Base-by-base conservation (phyloP, 2,329 filamentous ascomycete genomes). In the Cordyceps tenuipes region DNA sequence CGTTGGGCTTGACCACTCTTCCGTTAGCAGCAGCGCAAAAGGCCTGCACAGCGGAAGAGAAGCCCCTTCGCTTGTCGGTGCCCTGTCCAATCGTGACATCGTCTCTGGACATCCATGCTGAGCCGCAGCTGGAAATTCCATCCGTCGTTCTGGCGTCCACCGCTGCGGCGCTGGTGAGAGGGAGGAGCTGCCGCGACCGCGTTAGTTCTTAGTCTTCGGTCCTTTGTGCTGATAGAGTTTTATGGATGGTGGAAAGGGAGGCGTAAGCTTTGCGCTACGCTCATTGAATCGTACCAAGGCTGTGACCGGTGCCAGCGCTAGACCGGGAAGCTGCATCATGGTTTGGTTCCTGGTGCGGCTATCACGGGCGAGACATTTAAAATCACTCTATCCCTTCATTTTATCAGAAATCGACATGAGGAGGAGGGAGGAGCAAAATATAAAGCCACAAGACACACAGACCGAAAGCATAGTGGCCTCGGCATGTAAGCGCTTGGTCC, bases 101-200 rank as follows among this genome's bases (percentile, higher is more conserved):
- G 3, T 63, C 57, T 21, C 62, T 57, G 15, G 63, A 62, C 62
- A 65, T 65, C 63, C 63, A 65, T 6, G 57, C 59, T 19, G 47
- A 52, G 17, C 63, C 63, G 41, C 63, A 65, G 57, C 62, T 64
- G n/a, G 63, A 65, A 41, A 65, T 65, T 13, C 53, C 61, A 43
- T 65, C 60, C 10, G 62, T 64, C 10, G 60, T 47, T 34, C 48
- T 44, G 36, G 50, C 60, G 26, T 61, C 54, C 8, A 49, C 54
- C 19, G 59, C 48, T 17, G 47, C 48, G 39, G 50, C 59, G 13
- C 26, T 49, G 26, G 53, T 31, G 36, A 57, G 26, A 29, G 53
- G 59, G 17, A 29, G 7, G 29, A 61, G 21, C 59, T 61, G 21
- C 39, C 26, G 17, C 36, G 21, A 12, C 34, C n/a, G 12, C 34